phyloP scores from a whole-genome alignment of 2,329 filamentous ascomycete species.

The Nigrograna mackinnonii region DNA sequence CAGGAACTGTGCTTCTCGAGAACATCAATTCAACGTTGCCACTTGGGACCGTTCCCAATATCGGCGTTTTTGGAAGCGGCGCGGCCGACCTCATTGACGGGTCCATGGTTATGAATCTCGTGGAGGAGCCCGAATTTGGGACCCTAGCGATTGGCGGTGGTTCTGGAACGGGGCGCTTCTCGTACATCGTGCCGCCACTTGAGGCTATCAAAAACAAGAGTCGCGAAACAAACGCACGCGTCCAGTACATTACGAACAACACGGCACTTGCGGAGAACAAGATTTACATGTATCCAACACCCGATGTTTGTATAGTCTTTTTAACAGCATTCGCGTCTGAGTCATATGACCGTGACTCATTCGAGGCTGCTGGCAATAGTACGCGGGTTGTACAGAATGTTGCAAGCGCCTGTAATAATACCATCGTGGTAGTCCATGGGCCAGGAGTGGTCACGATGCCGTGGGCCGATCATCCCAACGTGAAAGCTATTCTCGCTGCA shows the following conservation, averaged over 20 bases:
- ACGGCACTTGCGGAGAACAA: slow-evolving; percentile 30
- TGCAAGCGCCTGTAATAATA: slow-evolving; percentile 51
- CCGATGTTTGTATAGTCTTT: slow-evolving; percentile 57
- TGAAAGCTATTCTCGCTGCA: slow-evolving; percentile 44
- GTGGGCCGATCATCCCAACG: slow-evolving; percentile 44
- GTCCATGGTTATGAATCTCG: slow-evolving; percentile 6
- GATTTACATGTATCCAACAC: slow-evolving; percentile 33
- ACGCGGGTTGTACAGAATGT: slow-evolving; percentile 45
- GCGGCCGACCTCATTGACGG: slow-evolving; percentile 55
- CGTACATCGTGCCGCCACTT: slow-evolving; percentile 44
- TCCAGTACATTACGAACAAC: slow-evolving; percentile 53
- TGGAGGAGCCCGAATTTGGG: slow-evolving; percentile 38
- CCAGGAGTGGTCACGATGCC: slow-evolving; percentile 43
- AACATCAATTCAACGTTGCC: slow-evolving; percentile 54
- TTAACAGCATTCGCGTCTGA: slow-evolving; percentile 57
- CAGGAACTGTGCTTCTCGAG: slow-evolving; percentile 49
- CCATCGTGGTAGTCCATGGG: slow-evolving; percentile 52
- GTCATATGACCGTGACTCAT: slow-evolving; percentile 43
- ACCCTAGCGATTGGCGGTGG: slow-evolving; percentile 50
- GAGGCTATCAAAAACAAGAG: slow-evolving; percentile 42
- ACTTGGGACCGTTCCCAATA: slow-evolving; percentile 52
- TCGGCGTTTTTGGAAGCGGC: slow-evolving; percentile 55
- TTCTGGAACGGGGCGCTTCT: slow-evolving; percentile 44
- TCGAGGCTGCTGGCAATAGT: slow-evolving; percentile 48
- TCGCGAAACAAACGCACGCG: slow-evolving; percentile 33